phyloP scores from a whole-genome alignment of 352 stramenopile genomes.

The Blastocystis sp. region DNA sequence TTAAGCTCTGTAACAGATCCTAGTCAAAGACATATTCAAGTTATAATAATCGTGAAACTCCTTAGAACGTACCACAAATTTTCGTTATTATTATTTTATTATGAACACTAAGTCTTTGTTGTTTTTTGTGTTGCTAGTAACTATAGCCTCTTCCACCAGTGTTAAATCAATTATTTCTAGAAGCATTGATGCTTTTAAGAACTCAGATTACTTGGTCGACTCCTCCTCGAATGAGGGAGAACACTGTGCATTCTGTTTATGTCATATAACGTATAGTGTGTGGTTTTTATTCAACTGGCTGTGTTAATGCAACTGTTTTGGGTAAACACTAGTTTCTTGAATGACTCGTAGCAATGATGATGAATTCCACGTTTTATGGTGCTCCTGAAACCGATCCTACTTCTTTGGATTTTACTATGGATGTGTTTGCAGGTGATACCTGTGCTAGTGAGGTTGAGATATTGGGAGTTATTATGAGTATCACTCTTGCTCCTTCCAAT shows the following conservation, averaged over 20 bases:
- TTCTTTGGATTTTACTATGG: background rate
- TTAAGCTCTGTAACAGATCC: too few species aligned
- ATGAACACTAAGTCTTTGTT: background rate
- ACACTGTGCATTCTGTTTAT: background rate
- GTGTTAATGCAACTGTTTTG: background rate
- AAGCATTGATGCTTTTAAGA: background rate
- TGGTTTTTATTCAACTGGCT: background rate
- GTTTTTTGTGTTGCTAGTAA: background rate
- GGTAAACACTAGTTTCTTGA: background rate
- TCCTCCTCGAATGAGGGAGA: background rate
- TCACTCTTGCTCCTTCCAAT: background rate
- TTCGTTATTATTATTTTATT: background rate
- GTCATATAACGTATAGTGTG: background rate
- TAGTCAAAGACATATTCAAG: background rate
- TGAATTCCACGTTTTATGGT: background rate
- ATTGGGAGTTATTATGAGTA: background rate
- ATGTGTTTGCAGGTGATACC: background rate
- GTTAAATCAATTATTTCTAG: background rate
- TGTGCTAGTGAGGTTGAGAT: background rate
- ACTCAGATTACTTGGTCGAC: background rate
- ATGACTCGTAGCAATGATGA: background rate
- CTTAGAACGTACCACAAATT: background rate
- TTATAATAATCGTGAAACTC: background rate
- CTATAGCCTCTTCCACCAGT: background rate
- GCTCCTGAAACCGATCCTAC: background rate